Base-by-base conservation (phyloP, 2,329 filamentous ascomycete species). In the Phyllosticta citribraziliensis region DNA sequence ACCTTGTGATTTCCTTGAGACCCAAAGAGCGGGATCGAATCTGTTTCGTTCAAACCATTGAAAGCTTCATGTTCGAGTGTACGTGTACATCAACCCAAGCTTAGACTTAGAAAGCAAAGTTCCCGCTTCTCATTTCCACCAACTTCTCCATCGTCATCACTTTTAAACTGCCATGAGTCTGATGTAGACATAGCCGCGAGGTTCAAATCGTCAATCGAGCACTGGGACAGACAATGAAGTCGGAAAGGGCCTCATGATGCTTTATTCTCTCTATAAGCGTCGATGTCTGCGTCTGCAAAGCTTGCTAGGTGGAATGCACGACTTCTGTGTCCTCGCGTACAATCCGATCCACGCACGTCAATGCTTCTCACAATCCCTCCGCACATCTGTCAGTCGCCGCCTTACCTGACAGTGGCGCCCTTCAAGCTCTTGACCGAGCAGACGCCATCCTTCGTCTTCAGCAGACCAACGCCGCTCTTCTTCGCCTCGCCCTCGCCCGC, bases 371-470 rank as follows among this genome's bases (percentile, higher is more conserved):
- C 22, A 22, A 22, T 22, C 22, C 22, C 22, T 22, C 22, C 22
- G 22, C 22, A 22, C 22, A 22, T 22, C 22, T 22, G 22, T 22
- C 22, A 22, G 22, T 22, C 14, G 5, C 35, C 17, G 52, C 50
- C 22, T 66, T 88, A 97, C 81, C 91, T 84, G 65, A 97, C 90
- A 66, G 86, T 84, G 65, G 89, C 94, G 50, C 85, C 87, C 77
- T 87, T 87, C 71, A 99, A 79, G 63, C 81, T 89, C 75, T 87
- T 84, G 64, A 97, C 92, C 53, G 83, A 93, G 79, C 94, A 97
- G 55, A 88, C 76, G 53, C 89, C 90, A 56, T 90, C 89, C 73
- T 87, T 85, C 2, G 91, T 93, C 65, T 90, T 85, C 66, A 97
- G 78, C 71, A 79, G 81, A 47, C 81, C 83, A 33, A 85, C 70